These are phyloP conservation scores for Maudiozyma barnettii DNA, from an alignment of 805 yeast species.

Conservation along the genomic window DNA sequence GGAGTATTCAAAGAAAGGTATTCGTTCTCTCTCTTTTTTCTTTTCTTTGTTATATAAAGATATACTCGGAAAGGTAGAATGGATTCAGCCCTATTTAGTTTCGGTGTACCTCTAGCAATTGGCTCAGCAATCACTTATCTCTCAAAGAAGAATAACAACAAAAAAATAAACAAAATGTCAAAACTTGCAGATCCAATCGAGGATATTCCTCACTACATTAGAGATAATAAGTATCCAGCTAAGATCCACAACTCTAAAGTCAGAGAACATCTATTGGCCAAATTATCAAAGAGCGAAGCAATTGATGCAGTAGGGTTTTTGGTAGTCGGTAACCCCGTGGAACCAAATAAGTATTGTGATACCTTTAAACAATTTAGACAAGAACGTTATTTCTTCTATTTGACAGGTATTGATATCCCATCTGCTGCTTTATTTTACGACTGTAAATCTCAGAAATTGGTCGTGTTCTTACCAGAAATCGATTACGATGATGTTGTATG, in stretches of 20 bases:
- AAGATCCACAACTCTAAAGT: slow-evolving; percentile 61
- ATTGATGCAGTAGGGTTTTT: slow-evolving; percentile 36
- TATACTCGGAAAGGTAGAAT: no score
- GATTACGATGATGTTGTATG: slow-evolving; percentile 91
- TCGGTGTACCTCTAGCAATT: no score
- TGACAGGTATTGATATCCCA: slow-evolving; percentile 75
- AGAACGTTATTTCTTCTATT: slow-evolving; percentile 80
- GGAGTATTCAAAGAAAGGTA: no score
- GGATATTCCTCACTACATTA: slow-evolving; percentile 14
- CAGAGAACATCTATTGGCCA: slow-evolving; percentile 30
- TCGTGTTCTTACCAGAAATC: slow-evolving; percentile 70
- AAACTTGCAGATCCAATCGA: slow-evolving; percentile 12
- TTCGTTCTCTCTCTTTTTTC: no score
- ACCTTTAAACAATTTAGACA: slow-evolving; percentile 74
- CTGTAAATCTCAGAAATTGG: slow-evolving; percentile 43
- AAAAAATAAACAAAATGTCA: not conserved
- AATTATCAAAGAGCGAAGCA: slow-evolving; percentile 7
- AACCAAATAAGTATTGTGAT: slow-evolving; percentile 67
- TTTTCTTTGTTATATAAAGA: no score
- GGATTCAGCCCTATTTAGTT: no score
- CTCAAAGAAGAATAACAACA: no score
- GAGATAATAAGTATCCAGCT: slow-evolving; percentile 63
- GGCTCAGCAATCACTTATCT: no score
- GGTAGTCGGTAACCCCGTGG: slow-evolving; percentile 51
- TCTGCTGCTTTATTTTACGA: slow-evolving; percentile 63